phyloP scores from a whole-genome alignment of 2,329 filamentous ascomycete genomes.

The Hymenoscyphus salicellus region DNA sequence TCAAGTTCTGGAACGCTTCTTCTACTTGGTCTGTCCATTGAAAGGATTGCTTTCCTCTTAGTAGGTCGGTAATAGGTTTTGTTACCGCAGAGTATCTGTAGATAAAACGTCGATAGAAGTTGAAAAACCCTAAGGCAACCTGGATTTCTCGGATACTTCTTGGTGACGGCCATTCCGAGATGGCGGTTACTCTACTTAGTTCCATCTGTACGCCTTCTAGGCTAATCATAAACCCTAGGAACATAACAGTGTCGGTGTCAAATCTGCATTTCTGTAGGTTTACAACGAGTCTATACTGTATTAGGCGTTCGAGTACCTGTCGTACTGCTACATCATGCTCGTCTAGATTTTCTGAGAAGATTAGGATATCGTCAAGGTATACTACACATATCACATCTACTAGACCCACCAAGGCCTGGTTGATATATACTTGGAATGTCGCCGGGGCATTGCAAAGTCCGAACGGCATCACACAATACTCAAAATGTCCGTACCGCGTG shows the following conservation, averaged over 20 bases:
- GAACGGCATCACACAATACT: not conserved
- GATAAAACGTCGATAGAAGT: slow-evolving; percentile 8
- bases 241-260: not conserved
- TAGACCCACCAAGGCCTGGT: not conserved
- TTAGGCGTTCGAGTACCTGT: not conserved
- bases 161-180: not conserved
- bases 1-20: not conserved
- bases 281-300: not conserved
- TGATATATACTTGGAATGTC: not conserved
- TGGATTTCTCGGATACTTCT: not conserved
- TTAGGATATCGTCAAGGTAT: slow-evolving; percentile 6
- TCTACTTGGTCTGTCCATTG: not conserved
- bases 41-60: not conserved
- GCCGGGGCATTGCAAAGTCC: not conserved
- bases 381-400: not conserved
- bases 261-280: slow-evolving; percentile 5
- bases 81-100: not conserved
- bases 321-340: not conserved
- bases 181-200: not conserved
- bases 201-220: not conserved
- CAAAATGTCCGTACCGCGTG: not conserved
- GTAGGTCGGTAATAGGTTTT: not conserved
- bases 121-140: not conserved
- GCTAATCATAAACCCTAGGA: not conserved
- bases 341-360: slow-evolving; percentile 3